Conservation (phyloP, 441 rosid genomes). For the Populus trichocarpa region DNA sequence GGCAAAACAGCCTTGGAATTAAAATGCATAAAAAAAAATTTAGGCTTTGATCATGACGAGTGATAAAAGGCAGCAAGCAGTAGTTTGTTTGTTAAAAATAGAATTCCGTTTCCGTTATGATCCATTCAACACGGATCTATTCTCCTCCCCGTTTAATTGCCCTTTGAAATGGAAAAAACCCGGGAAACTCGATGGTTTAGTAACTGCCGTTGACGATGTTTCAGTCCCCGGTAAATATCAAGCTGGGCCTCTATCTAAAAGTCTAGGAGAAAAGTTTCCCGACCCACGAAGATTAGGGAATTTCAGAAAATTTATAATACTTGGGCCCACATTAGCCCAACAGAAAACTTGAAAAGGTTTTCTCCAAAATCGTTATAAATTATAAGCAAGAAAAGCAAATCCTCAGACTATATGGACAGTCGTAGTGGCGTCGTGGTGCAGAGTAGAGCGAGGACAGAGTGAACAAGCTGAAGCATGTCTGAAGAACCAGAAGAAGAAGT, state of each 20-base stretch:
- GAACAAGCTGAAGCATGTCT: background rate
- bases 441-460: background rate
- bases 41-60: background rate
- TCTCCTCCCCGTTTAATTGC: slow-evolving; percentile 9
- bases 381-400: too few species aligned
- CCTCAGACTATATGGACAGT: too few species aligned
- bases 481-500: slow-evolving; percentile 13
- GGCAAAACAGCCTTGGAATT: background rate
- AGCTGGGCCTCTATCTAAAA: background rate
- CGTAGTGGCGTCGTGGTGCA: background rate
- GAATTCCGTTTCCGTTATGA: background rate
- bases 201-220: slow-evolving; percentile 6
- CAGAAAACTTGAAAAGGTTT: too few species aligned
- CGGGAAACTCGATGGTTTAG: slow-evolving; percentile 24
- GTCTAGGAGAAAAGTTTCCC: background rate
- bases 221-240: background rate
- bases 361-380: too few species aligned
- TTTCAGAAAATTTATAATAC: too few species aligned
- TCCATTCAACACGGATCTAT: background rate
- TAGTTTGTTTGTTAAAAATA: background rate
- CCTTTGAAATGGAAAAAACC: slow-evolving; percentile 31
- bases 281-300: background rate
- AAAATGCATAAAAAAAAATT: background rate
- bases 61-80: background rate
- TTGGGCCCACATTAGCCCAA: background rate